Base-by-base conservation (phyloP, 2,329 filamentous ascomycete genomes). In the Xylariaceae sp. region DNA sequence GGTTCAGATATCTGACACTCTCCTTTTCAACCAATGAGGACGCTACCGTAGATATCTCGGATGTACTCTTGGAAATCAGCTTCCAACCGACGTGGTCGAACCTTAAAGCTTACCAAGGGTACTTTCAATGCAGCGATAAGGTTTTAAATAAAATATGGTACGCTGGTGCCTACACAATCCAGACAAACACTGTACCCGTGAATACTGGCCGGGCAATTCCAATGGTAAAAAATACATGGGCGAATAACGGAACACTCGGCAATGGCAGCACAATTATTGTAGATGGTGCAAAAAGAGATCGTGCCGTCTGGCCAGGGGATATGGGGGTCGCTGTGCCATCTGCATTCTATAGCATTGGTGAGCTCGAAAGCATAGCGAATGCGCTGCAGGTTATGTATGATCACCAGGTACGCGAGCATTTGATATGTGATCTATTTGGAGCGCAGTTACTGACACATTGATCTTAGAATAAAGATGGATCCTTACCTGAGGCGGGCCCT, bases 61-160 rank as follows among this genome's bases (percentile, higher is more conserved):
- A 65, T 21, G 48, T 71, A 30, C 10, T 24, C 16, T 37, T 57
- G 13, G 20, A 59, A 40, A 37, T 56, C 36, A 29, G 29, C 18
- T 52, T 42, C 29, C 43, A 47, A 24, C 53, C 53, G 24, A 47
- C 50, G 3, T 50, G 42, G 45, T 26, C 46, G 15, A 49, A 49
- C 16, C 39, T 44, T 3, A 29, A 35, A 18, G 51, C 44, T 3
- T 54, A 54, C 13, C 37, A 37, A 27, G 51, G 51, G 8, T 54
- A 54, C 26, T 54, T 54, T 24, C 23, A 24, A 5, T 35, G 42
- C 15, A 42, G 37, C 23, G 43, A 53, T 35, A 73, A 79, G 24
- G 63, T 80, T 10, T 72, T 84, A 24, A 81, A 81, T 53, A 73
- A 73, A 7, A 79, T 82, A 41, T 83, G 81, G 80, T 84, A 84